Evolutionary conservation across 208 protist species (phyloP), one percentile per base, ranked within the genome.

Genomic region (Endotrypanum monterogeii): DNA sequence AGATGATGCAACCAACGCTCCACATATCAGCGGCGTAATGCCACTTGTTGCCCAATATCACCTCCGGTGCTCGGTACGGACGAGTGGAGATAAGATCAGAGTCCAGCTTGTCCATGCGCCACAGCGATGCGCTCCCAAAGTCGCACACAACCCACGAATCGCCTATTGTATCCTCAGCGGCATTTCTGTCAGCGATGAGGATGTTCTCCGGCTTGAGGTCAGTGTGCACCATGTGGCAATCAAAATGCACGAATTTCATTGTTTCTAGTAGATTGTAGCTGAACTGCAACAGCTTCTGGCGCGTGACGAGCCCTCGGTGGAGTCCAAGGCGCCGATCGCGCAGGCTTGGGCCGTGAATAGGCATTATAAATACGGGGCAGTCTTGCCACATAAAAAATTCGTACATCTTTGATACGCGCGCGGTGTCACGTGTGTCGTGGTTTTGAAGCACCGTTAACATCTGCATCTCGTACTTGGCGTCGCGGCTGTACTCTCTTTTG

Each of bases 201-300:
- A 99, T 97, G 88, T 99, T 99, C 76, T 99, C 98, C 4, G 98
- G 98, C 79, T 99, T 99, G 3, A 99, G 70, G 77, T 99, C 98
- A 11, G 97, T 98, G 88, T 99, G 98, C 52, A 98, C 96, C 85
- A 99, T 95, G 48, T 78, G 55, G 65, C 89, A 94, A 67, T 90
- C 76, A 58, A 90, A 88, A 76, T 98, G 94, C 44, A 98, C 80
- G 62, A 90, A 96, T 0, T 76, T 61, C 60, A 96, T 76, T 46
- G 94, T 89, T 52, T 93, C 85, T 41, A 96, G 80, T 28, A 98
- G 63, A n/a, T 94, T 86, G 46, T 78, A 84, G 30, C 89, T 78
- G 28, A 97, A 87, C 54, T 84, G 66, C 0, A 90, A 48, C 28
- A 97, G 46, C 67, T 81, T 83, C 30, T 71, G 63, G 18, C 80